Evolutionary conservation across 148 eudicot genomes (phyloP).

Genomic region (Persicaria tinctoria): DNA sequence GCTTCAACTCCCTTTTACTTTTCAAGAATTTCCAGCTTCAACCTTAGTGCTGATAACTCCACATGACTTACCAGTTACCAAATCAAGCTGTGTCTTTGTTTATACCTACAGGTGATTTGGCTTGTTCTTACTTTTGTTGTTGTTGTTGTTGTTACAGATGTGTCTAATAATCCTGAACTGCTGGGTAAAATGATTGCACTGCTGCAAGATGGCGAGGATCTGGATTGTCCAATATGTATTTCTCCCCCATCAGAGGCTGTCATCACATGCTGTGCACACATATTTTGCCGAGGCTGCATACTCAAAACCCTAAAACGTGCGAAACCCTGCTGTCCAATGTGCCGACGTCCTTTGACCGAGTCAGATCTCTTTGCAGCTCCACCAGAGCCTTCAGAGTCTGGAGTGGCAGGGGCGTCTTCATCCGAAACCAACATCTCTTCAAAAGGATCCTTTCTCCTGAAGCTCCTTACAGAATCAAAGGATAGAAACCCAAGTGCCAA

Average conservation of each 20-base stretch:
- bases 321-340: constrained; percentile 74
- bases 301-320: constrained; percentile 55
- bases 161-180: constrained; percentile 71
- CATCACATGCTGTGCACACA: constrained; percentile 84
- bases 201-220: constrained; percentile 84
- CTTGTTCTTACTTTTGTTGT: neutral
- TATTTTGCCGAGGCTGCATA: constrained; percentile 81
- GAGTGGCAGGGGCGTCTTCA: constrained; percentile 17
- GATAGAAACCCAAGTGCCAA: constrained; percentile 37
- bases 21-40: neutral
- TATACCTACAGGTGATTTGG: neutral
- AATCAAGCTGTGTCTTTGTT: neutral
- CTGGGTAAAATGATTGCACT: constrained; percentile 62
- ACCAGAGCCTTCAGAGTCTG: constrained; percentile 35
- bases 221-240: constrained; percentile 94
- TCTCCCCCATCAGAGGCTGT: constrained; percentile 69
- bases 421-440: constrained; percentile 33
- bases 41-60: neutral
- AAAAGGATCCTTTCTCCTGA: constrained; percentile 57
- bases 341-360: constrained; percentile 71
- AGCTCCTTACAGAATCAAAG: constrained; percentile 52
- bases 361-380: constrained; percentile 77
- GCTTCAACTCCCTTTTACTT: neutral
- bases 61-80: neutral
- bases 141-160: constrained; percentile 36